A percentile compares a stretch with the other conserved stretches of the same genome.
Conservation (phyloP, 805 yeast species). For the Hanseniaspora valbyensis region DNA sequence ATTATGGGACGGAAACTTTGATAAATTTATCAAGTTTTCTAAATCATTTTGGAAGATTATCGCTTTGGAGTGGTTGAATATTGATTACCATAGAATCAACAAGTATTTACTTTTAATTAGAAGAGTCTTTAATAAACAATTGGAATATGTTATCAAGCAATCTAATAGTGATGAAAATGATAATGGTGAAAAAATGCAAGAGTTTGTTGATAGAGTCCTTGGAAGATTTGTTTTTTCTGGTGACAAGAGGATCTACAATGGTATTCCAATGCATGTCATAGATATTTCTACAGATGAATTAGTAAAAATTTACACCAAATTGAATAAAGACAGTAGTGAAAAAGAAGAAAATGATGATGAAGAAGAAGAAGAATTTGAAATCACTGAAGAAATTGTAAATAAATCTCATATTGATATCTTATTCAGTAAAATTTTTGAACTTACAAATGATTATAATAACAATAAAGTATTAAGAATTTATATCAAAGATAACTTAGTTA, state of each 20-base stretch:
- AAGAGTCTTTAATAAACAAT: conserved; percentile 55
- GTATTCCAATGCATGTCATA: conserved; percentile 71
- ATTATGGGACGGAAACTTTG: neutral
- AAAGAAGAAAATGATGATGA: conserved; percentile 38
- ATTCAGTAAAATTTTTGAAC: conserved; percentile 47
- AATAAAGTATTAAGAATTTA: conserved; percentile 56
- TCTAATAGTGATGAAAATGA: no score
- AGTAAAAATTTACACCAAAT: conserved; percentile 47
- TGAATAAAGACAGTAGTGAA: no score
- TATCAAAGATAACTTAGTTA: conserved; percentile 53
- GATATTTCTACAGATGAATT: conserved; percentile 81
- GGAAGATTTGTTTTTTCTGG: conserved; percentile 44
- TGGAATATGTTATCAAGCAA: conserved; percentile 40
- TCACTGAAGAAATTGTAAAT: conserved; percentile 28
- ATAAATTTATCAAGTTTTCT: conserved; percentile 39
- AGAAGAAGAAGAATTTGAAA: conserved; percentile 30
- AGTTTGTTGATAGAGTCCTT: conserved; percentile 37
- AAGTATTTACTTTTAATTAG: conserved; percentile 75
- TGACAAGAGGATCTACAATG: conserved; percentile 50
- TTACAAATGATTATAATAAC: conserved; percentile 38
- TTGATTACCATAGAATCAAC: conserved; percentile 78
- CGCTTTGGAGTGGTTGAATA: conserved; percentile 66
- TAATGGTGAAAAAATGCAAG: conserved; percentile 45
- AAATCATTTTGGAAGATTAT: conserved; percentile 75
- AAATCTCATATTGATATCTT: conserved; percentile 45